Base-by-base conservation (phyloP, 805 yeast species). In the Cephaloascus fragrans region DNA sequence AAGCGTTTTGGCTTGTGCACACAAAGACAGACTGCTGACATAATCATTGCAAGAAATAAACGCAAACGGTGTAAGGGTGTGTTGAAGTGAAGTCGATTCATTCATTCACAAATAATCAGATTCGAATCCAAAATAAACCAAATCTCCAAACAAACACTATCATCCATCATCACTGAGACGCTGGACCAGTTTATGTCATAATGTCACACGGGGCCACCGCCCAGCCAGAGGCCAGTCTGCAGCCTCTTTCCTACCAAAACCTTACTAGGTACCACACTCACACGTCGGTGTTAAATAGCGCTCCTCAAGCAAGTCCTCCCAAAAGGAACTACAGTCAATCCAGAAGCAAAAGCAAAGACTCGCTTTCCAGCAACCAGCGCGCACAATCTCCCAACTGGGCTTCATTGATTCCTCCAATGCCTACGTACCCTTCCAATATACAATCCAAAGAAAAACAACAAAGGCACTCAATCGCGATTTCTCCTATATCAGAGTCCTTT, bases 341-440 rank as follows among this genome's bases (percentile, higher is more conserved):
- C 8, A 31, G 33, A 14, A 31, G 15, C 15, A 31, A 31, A 6
- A 31, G 33, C 17, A 31, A 14, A 16, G 18, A 31, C 8, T 6
- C 5, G 33, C 28, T 23, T 23, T 8, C 33, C 17, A 31, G n/a
- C n/a, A n/a, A 23, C 16, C 32, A 34, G 19, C 19, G 31, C 16
- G 16, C 34, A 9, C 20, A 41, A 12, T 36, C 40, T 18, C 23
- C 52, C 8, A 48, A 54, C 40, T 59, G 64, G 64, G 54, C 59
- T 12, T 37, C 59, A 10, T 47, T 60, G 32, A 61, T 61, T 17
- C 65, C 67, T n/a, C 67, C 65, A 12, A 43, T 57, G 48, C 60
- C 59, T 12, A 26, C 50, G 10, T 46, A 32, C 16, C 36, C 4
- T 18, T 18, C 19, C 19, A 34, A 16, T 26, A 19, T 32, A 15